Evolutionary conservation across 495 filamentous ascomycete genomes (phyloP).

Genomic region (Penicillium subrubescens): DNA sequence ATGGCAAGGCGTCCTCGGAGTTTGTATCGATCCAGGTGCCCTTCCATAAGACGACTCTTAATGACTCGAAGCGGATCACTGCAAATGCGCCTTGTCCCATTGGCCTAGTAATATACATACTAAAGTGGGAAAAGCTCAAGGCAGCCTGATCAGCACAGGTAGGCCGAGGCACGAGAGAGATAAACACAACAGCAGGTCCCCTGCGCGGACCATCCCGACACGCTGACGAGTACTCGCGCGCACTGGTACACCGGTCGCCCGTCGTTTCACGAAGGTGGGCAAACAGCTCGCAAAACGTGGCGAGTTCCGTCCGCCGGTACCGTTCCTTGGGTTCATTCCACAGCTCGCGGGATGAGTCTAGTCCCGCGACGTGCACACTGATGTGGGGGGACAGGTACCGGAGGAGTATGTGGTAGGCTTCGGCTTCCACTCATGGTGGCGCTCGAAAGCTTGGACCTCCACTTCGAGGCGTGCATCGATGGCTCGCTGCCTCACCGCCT

Average conservation of each 20-base stretch:
- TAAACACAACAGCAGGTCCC: too few relatives aligned
- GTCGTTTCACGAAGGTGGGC: not conserved
- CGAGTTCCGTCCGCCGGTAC: not conserved
- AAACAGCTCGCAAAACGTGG: not conserved
- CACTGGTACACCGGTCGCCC: not conserved
- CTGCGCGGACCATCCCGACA: too few relatives aligned
- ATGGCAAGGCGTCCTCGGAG: too few relatives aligned
- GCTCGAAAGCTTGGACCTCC: not conserved
- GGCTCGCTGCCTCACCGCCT: not conserved
- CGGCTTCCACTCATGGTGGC: not conserved
- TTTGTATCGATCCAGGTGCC: too few relatives aligned
- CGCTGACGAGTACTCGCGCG: too few relatives aligned
- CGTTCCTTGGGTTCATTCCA: not conserved
- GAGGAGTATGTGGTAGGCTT: not conserved
- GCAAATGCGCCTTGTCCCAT: too few relatives aligned
- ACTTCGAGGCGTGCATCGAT: not conserved
- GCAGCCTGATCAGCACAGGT: too few relatives aligned
- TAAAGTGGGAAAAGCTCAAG: too few relatives aligned
- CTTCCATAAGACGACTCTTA: too few relatives aligned
- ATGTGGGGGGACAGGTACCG: not conserved
- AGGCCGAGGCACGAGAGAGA: too few relatives aligned
- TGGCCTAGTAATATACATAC: too few relatives aligned
- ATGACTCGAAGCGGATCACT: too few relatives aligned
- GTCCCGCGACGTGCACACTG: not conserved
- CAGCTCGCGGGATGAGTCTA: not conserved